Evolutionary conservation across 305 asterid species (phyloP), one percentile per base, ranked within the genome.

Genomic region (Fraxinus ornus): DNA sequence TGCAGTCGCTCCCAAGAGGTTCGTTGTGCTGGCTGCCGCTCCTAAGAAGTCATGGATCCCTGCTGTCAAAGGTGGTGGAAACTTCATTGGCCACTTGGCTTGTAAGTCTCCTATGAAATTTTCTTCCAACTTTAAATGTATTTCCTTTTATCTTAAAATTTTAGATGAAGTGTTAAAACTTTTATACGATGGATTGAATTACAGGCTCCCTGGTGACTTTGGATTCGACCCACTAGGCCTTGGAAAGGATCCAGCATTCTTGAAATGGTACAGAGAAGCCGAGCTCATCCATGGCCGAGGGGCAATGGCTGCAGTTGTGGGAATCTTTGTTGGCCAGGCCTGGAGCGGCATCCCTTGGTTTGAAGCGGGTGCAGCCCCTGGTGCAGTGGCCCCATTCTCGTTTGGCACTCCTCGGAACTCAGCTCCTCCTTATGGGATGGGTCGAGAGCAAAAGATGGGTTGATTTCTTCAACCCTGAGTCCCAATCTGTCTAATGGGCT

Each of bases 1-100:
- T 33, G 86, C 81, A 15, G 87, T 75, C 22, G 52, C 92, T 68
- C 81, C 94, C 78, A 93, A 83, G 89, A 91, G 92, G 86, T 79
- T 91, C 80, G 32, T 85, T 24, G 93, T 88, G 8, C 92, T 49
- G 15, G 97, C 97, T 17, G 94, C 94, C 26, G 92, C 94, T 75
- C 75, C 93, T 0, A 94, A 96, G 97, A 94, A 96, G 73, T 96
- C 99, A 1, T 96, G 99, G 99, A 39, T 96, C 85, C 99, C 98
- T n/a, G 97, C 35, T 24, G 95, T 96, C n/a, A 92, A 36, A 87
- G 86, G 89, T 47, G 98, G 98, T 26, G 90, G 93, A 84, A 88
- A 84, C 90, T 81, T 96, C 35, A 62, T 90, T 75, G 95, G 94
- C 87, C 88, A 30, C 32, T 30, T 84, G 99, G 99, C 89, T 96